Conservation (phyloP, 2,329 filamentous ascomycete species). For the Iodosphaeria phyllophila region DNA sequence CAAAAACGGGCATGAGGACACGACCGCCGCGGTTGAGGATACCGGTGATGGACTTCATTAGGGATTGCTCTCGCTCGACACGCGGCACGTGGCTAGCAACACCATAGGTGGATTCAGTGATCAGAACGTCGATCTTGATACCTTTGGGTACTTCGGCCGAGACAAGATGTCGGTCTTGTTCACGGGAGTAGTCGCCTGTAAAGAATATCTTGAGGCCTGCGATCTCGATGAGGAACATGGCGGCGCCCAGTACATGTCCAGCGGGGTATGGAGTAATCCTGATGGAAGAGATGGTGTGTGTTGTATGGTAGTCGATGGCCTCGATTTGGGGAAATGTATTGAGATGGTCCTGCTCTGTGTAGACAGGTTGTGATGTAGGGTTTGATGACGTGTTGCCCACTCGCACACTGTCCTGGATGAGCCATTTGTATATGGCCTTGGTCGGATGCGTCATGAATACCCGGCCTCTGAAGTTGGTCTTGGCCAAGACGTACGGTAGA, state of each 20-base stretch:
- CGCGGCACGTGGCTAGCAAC: constrained; percentile 87
- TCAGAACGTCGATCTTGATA: constrained; percentile 86
- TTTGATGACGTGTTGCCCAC: constrained; percentile 57
- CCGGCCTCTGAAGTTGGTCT: constrained; percentile 90
- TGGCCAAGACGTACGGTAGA: constrained; percentile 90
- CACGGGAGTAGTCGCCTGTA: constrained; percentile 91
- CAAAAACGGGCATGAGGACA: constrained; percentile 88
- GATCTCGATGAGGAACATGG: constrained; percentile 97
- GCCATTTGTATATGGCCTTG: constrained; percentile 99
- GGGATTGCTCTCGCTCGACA: constrained; percentile 72
- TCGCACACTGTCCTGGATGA: constrained; percentile 90
- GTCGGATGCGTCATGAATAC: constrained; percentile 99
- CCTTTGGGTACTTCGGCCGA: constrained; percentile 79
- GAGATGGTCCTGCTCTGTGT: constrained; percentile 88
- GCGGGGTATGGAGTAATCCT: constrained; percentile 93
- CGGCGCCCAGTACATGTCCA: constrained; percentile 91
- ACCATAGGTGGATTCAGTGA: constrained; percentile 94
- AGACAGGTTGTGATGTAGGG: constrained; percentile 54
- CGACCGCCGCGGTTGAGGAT: constrained; percentile 84
- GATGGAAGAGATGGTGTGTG: constrained; percentile 90
- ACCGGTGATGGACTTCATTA: constrained; percentile 89
- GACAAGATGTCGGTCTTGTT: constrained; percentile 88
- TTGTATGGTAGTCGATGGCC: constrained; percentile 95
- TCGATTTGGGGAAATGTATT: constrained; percentile 90
- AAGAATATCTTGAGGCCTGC: constrained; percentile 94